Base-by-base conservation (phyloP, 306 rosid species). In the Inga oerstediana region DNA sequence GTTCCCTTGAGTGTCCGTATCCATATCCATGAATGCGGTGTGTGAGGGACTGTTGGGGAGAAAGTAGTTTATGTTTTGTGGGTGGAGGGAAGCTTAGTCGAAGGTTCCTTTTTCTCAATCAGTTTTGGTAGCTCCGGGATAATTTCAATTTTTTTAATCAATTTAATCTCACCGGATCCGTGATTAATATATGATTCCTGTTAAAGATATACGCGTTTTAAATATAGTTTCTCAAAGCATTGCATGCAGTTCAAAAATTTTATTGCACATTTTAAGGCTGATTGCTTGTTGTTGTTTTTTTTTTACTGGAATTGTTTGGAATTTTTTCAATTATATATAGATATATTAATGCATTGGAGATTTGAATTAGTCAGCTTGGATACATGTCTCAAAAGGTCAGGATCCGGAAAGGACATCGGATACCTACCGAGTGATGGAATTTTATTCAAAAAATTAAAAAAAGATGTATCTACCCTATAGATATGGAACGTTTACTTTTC, bases 11-110 rank as follows among this genome's bases (percentile, higher is more conserved):
- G 79, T 10, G 17, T 56, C 81, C 2, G 76, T 30, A 2, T 82
- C 82, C 68, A 80, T 72, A 35, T 44, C 78, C 35, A 79, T 34
- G 66, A 78, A 58, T 32, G 43, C 22, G 8, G 59, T 52, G 19
- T 39, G 65, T 39, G 44, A 11, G 54, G 22, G 30, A 64, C 34
- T 16, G 34, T 3, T 1, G 4, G 5, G 52, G 78, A 14, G 70
- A 19, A 16, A 15, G 16, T 3, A 2, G 17, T 8, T 43, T 71
- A 6, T 20, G 51, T 22, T 62, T 59, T 30, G 41, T 2, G 39
- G 20, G 39, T 30, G 70, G 39, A 14, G 27, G 30, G 51, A 81
- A 74, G 46, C 56, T 45, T 3, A 8, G 59, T 75, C n/a, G 80
- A 81, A 81, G 68, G 79, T 81, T 74, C 84, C 84, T 30, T 14